Base-by-base conservation (phyloP, 352 stramenopile species). In the Paralagenidium karlingii region DNA sequence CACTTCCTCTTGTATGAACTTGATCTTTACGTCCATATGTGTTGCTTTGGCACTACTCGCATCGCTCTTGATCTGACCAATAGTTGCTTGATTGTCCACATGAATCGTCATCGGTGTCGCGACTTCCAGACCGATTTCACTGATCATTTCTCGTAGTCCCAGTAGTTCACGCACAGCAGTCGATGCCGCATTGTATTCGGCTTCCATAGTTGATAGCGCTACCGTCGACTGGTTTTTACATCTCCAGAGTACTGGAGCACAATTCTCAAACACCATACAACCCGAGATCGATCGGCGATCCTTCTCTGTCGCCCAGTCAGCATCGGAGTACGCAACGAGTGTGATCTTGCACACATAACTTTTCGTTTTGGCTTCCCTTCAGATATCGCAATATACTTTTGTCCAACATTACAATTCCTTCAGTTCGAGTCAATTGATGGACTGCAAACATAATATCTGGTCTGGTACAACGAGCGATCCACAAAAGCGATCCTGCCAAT, bases 261-360 rank as follows among this genome's bases (percentile, higher is more conserved):
- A 24, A 24, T 47, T 47, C 5, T 42, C 15, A 19, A 34, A 9
- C 16, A 49, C 19, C 16, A 51, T 27, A 16, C 37, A 51, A 16
- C 44, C 44, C 18, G 38, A 46, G 3, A 37, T 51, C 2, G 44
- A 51, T 13, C 40, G 21, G 12, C 44, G 1, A 12, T 19, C 13
- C 44, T 38, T 51, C 34, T 51, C 28, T n/a, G 21, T 36, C 8
- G 25, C 44, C 44, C 44, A 47, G 40, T 51, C 34, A 15, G 44
- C 44, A 24, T 51, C 34, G 3, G 24, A 43, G 29, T 22, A 48
- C 19, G 36, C 24, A 21, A 33, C 26, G 12, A 43, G 18, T 8
- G 27, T 24, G 38, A 43, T 8, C 3, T 36, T 16, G 22, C 30
- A 36, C 19, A 7, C 30, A 36, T 36, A 7, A 7, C 7, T 20